Evolutionary conservation across 2,329 filamentous ascomycete species (phyloP).

Genomic region (Fusarium sp.): DNA sequence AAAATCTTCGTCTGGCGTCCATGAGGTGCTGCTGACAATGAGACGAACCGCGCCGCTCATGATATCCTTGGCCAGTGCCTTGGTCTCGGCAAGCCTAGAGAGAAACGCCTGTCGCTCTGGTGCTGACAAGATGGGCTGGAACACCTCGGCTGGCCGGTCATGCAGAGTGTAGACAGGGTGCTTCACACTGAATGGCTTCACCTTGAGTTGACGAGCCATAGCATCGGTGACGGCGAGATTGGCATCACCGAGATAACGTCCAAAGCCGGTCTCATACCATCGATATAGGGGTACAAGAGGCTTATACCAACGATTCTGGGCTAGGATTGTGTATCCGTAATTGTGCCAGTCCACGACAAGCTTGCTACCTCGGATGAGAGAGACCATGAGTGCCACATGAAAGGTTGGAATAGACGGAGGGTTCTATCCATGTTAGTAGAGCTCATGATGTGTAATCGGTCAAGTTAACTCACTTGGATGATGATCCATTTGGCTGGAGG

Average conservation of each 20-base stretch:
- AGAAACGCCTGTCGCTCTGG: conserved; percentile 67
- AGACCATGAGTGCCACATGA: conserved; percentile 74
- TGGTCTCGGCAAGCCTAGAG: conserved; percentile 68
- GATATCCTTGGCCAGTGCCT: conserved; percentile 65
- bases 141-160: conserved; percentile 84
- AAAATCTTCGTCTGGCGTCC: conserved; percentile 98
- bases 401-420: conserved; percentile 94
- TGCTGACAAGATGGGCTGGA: conserved; percentile 69
- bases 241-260: conserved; percentile 69
- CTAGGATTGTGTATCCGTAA: conserved; percentile 94
- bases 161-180: conserved; percentile 76
- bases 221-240: conserved; percentile 90
- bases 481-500: conserved; percentile 84
- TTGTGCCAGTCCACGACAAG: conserved; percentile 99
- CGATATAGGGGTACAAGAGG: conserved; percentile 80
- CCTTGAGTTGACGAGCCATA: conserved; percentile 77
- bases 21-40: conserved; percentile 92
- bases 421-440: conserved; percentile 64
- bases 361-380: conserved; percentile 77
- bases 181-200: conserved; percentile 68
- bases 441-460: neutral
- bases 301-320: conserved; percentile 66
- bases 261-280: conserved; percentile 77
- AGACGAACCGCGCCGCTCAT: conserved; percentile 67
- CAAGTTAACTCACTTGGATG: conserved; percentile 67